These are phyloP conservation scores for Bipolaris sorokiniana DNA, from an alignment of 2,329 filamentous ascomycete genomes.

Conservation along the genomic window DNA sequence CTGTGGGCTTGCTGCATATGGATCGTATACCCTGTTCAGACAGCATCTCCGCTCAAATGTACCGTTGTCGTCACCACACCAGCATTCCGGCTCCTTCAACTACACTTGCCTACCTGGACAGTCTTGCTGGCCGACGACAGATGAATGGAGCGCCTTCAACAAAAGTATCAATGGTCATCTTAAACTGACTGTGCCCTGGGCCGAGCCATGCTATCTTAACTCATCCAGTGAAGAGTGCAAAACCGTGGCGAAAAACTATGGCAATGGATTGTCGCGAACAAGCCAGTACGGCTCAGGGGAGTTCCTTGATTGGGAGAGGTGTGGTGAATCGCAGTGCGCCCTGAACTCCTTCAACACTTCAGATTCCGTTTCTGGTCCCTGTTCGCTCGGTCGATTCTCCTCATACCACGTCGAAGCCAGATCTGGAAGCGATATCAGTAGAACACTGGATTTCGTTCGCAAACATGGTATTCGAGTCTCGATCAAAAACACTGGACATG, in stretches of 20 bases:
- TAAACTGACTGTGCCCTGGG: constrained; percentile 40
- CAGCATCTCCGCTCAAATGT: background rate
- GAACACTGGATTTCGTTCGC: constrained; percentile 37
- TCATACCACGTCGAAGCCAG: constrained; percentile 43
- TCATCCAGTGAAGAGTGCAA: constrained; percentile 30
- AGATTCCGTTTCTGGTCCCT: constrained; percentile 33
- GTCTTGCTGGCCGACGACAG: constrained; percentile 43
- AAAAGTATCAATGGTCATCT: constrained; percentile 40
- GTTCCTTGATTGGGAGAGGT: constrained; percentile 46
- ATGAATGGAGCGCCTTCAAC: constrained; percentile 43
- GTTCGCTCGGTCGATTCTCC: constrained; percentile 43
- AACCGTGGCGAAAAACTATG: constrained; percentile 30
- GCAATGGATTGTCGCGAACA: constrained; percentile 34
- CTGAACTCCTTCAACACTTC: constrained; percentile 37
- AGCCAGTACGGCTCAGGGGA: constrained; percentile 44
- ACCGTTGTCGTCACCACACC: background rate
- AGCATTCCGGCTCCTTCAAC: constrained; percentile 19
- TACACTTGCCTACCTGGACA: constrained; percentile 48
- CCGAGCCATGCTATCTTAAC: constrained; percentile 37
- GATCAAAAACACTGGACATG: constrained; percentile 48
- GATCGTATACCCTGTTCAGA: constrained; percentile 7
- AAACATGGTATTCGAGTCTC: constrained; percentile 43
- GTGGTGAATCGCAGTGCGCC: constrained; percentile 39
- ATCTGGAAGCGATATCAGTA: constrained; percentile 34
- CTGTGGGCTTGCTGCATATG: constrained; percentile 12